These are phyloP conservation scores for Kodamaea kakaduensis DNA, from an alignment of 805 yeast genomes.

Conservation along the genomic window DNA sequence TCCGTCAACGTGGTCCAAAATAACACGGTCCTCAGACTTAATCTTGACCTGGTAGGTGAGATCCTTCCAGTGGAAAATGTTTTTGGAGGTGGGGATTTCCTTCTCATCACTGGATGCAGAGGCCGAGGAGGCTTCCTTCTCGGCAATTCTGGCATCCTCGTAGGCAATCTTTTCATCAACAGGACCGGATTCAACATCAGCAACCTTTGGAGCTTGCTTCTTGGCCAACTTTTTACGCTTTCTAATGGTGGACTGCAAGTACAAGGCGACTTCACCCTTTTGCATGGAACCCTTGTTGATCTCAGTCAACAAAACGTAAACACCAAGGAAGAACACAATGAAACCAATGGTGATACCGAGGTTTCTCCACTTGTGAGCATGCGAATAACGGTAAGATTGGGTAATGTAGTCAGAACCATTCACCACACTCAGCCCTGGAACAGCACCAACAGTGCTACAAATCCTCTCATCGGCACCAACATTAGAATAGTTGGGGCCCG, in stretches of 20 bases:
- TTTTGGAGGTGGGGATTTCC: constrained; percentile 22
- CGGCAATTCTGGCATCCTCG: constrained; percentile 28
- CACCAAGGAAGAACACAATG: constrained; percentile 47
- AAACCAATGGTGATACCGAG: constrained; percentile 60
- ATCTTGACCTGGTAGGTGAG: constrained; percentile 67
- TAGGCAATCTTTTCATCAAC: constrained; percentile 18
- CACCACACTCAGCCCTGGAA: constrained; percentile 20
- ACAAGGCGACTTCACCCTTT: constrained; percentile 67
- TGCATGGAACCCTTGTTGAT: constrained; percentile 58
- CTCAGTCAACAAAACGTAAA: constrained; percentile 55
- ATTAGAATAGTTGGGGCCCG: constrained; percentile 34
- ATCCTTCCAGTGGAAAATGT: constrained; percentile 75
- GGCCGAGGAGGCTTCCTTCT: constrained; percentile 13
- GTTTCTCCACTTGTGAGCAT: constrained; percentile 58
- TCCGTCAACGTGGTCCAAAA: constrained; percentile 66
- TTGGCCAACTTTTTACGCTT: constrained; percentile 41
- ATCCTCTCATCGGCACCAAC: constrained; percentile 31
- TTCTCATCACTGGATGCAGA: constrained; percentile 3
- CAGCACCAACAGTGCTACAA: constrained; percentile 24
- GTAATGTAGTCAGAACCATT: constrained; percentile 29
- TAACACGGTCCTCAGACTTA: constrained; percentile 55
- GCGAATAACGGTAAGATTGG: constrained; percentile 41
- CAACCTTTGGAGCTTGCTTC: constrained; percentile 16
- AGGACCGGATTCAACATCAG: constrained; percentile 23
- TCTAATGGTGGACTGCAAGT: constrained; percentile 47